Percentiles rank a stretch among this genome's conserved stretches.
Conservation (phyloP, 352 stramenopile species). For the Phytophthora syringae region DNA sequence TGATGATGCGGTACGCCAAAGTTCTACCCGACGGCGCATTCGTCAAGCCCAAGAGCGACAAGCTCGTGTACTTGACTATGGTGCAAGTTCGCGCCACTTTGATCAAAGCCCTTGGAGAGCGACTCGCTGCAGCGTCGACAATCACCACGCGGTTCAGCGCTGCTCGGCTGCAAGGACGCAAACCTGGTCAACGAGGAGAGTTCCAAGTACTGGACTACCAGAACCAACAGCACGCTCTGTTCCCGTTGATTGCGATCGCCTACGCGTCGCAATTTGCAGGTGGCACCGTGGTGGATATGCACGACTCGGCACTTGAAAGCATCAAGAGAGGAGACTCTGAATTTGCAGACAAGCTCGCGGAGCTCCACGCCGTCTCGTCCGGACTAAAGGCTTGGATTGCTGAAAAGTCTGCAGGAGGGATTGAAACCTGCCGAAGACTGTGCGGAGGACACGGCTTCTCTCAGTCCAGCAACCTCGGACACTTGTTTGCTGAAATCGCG, state of each 20-base stretch:
- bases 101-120: slow-evolving; percentile 1
- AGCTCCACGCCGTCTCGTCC: slow-evolving; percentile 61
- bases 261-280: slow-evolving; percentile 43
- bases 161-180: slow-evolving; percentile 46
- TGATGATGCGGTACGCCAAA: slow-evolving; percentile 35
- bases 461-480: slow-evolving; percentile 39
- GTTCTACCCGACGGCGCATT: slow-evolving; percentile 64
- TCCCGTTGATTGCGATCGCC: slow-evolving; percentile 45
- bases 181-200: slow-evolving; percentile 38
- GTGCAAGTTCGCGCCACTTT: slow-evolving; percentile 41
- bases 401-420: slow-evolving; percentile 47
- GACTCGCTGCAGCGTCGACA: slow-evolving; percentile 24
- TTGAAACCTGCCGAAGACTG: slow-evolving; percentile 53
- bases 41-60: slow-evolving; percentile 67
- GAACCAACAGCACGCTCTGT: slow-evolving; percentile 44
- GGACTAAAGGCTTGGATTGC: slow-evolving; percentile 63
- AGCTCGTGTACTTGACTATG: slow-evolving; percentile 70
- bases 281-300: slow-evolving; percentile 31
- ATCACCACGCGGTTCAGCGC: slow-evolving; percentile 58
- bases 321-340: slow-evolving; percentile 41
- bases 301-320: slow-evolving; percentile 40
- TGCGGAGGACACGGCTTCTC: slow-evolving; percentile 54
- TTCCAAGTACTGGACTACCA: slow-evolving; percentile 56
- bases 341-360: slow-evolving; percentile 51
- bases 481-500: slow-evolving; percentile 46